A percentile compares a stretch with the other conserved stretches of the same genome.
phyloP scores from a whole-genome alignment of 2,329 filamentous ascomycete genomes.

The Alternaria brassicae region DNA sequence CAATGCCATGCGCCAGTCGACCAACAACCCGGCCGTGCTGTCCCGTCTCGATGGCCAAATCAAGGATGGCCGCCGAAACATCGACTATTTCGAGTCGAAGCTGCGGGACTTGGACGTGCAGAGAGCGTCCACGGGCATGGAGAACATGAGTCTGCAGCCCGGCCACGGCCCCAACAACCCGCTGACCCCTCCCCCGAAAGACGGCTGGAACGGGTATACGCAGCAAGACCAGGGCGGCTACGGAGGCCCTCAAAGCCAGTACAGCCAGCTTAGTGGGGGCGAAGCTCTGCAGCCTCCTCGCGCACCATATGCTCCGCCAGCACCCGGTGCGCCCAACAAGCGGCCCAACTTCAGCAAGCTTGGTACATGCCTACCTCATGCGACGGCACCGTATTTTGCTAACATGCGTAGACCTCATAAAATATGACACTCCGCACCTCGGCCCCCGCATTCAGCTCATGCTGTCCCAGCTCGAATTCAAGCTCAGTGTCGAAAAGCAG shows the following conservation, averaged over 20 bases:
- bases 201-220: constrained; percentile 61
- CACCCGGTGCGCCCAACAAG: constrained; percentile 69
- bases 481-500: constrained; percentile 97
- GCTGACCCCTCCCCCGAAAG: constrained; percentile 73
- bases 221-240: constrained; percentile 68
- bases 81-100: constrained; percentile 94
- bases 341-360: constrained; percentile 95
- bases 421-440: constrained; percentile 95
- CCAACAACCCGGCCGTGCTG: constrained; percentile 89
- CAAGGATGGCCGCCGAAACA: constrained; percentile 89
- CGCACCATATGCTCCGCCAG: constrained; percentile 78
- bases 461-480: constrained; percentile 98
- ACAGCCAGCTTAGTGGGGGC: constrained; percentile 68
- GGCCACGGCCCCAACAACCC: constrained; percentile 51
- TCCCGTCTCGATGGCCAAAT: constrained; percentile 93
- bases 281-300: constrained; percentile 80
- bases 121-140: constrained; percentile 71
- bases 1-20: constrained; percentile 93
- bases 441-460: constrained; percentile 98
- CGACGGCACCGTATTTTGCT: neutral
- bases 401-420: constrained; percentile 79
- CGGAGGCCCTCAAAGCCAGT: constrained; percentile 58
- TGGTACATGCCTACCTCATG: constrained; percentile 64
- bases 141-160: constrained; percentile 69
- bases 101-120: constrained; percentile 88